Conservation (phyloP, 2,329 filamentous ascomycete genomes). For the Rhexocercosporidium sp. region DNA sequence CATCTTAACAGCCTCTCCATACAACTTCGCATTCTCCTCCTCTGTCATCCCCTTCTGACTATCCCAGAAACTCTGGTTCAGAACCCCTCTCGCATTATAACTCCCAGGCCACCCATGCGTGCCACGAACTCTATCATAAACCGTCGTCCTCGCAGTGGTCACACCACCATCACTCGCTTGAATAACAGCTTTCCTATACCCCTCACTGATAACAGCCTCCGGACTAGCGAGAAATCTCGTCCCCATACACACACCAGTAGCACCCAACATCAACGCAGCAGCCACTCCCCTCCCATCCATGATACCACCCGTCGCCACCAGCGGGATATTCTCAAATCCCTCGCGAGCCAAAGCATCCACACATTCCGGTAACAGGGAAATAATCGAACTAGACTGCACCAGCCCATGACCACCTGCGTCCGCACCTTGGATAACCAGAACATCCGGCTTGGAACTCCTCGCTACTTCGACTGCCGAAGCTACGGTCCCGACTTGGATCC, state of each 20-base stretch:
- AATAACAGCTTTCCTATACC: slow-evolving; percentile 54
- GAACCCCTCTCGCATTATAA: slow-evolving; percentile 62
- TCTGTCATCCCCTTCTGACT: slow-evolving; percentile 44
- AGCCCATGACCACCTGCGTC: slow-evolving; percentile 47
- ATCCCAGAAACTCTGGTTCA: slow-evolving; percentile 59
- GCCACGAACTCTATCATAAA: slow-evolving; percentile 58
- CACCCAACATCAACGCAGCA: slow-evolving; percentile 44
- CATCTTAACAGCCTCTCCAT: slow-evolving; percentile 50
- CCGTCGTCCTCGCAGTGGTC: slow-evolving; percentile 53
- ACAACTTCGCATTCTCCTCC: slow-evolving; percentile 48
- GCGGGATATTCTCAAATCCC: slow-evolving; percentile 35
- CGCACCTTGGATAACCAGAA: slow-evolving; percentile 44
- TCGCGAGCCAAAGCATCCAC: slow-evolving; percentile 37
- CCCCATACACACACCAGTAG: slow-evolving; percentile 52
- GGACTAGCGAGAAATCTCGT: slow-evolving; percentile 54
- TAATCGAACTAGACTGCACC: slow-evolving; percentile 40
- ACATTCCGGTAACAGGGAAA: slow-evolving; percentile 45
- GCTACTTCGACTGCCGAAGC: slow-evolving; percentile 36
- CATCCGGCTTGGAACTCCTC: slow-evolving; percentile 38
- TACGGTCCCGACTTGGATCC: slow-evolving; percentile 45
- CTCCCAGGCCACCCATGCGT: slow-evolving; percentile 61
- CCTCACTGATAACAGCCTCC: slow-evolving; percentile 52
- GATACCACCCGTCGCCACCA: slow-evolving; percentile 46
- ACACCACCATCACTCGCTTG: slow-evolving; percentile 54
- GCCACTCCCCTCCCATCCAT: slow-evolving; percentile 44